These are phyloP conservation scores for Elongisporangium anandrum DNA, from an alignment of 352 stramenopile species.

Conservation along the genomic window DNA sequence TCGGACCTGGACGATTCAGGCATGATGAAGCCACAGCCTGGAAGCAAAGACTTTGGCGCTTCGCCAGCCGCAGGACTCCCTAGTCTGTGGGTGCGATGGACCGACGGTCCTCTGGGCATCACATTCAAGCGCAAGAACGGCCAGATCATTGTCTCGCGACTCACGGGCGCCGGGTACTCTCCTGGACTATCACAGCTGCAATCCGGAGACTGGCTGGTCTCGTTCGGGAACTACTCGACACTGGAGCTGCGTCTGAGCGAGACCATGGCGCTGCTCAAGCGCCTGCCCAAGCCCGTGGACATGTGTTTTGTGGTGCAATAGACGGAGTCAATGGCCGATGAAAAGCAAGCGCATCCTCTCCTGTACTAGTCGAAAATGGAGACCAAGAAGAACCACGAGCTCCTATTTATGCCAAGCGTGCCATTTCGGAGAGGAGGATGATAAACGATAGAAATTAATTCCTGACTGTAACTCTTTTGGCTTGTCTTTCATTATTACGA, in stretches of 20 bases:
- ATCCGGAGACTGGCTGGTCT: constrained; percentile 71
- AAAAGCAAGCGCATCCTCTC: too few relatives aligned
- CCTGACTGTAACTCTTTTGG: not conserved
- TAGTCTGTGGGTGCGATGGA: constrained; percentile 63
- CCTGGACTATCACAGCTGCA: constrained; percentile 59
- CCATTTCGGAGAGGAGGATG: not conserved
- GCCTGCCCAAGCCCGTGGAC: constrained; percentile 63
- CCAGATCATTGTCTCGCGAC: constrained; percentile 70
- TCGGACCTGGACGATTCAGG: constrained; percentile 68
- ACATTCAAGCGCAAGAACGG: constrained; percentile 78
- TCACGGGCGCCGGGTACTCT: constrained; percentile 68
- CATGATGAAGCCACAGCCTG: constrained; percentile 36
- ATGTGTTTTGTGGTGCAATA: constrained; percentile 81
- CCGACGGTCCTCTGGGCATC: constrained; percentile 65
- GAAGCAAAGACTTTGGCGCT: not conserved
- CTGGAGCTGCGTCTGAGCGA: constrained; percentile 54
- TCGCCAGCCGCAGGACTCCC: not conserved
- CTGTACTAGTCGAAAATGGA: not conserved
- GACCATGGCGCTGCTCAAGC: constrained; percentile 82
- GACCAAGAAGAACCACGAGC: not conserved
- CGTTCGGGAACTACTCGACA: constrained; percentile 66
- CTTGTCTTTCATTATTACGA: not conserved
- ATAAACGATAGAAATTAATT: not conserved
- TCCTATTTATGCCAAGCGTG: not conserved
- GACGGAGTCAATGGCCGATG: not conserved